Evolutionary conservation across 768 basidiomycete genomes (phyloP), one percentile per base, ranked within the genome.

Genomic region (Terana coerulea): DNA sequence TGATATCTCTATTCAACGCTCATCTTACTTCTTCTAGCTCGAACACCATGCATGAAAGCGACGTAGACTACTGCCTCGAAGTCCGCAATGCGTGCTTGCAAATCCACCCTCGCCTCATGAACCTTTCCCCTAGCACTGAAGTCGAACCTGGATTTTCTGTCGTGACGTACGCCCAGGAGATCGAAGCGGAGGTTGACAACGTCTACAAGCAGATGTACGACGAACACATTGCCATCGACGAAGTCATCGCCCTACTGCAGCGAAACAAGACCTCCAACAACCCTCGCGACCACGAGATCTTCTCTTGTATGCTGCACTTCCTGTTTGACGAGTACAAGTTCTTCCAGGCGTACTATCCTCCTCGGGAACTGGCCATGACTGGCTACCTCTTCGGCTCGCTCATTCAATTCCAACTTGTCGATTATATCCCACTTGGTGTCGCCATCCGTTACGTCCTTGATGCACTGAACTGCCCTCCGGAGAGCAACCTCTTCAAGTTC

Each of bases 301-400:
- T 98, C 65, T 97, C 94, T n/a, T 98, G 94, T 81, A 97, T 97
- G 85, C 86, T 99, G 45, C 95, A 98, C 73, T 95, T 97, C 76
- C 81, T 99, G 37, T 98, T 99, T 71, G 97, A 98, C 81, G 97
- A 99, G 72, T 97, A 97, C 83, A 95, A 94, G 64, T 99, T 98
- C 77, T 97, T 98, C 82, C 92, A 95, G 65, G 88, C 89, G 34
- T 97, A 88, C 70, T 93, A 93, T 62, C 97, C 97, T 22, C 77
- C 89, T 33, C 88, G 94, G 58, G 94, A 98, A 71, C 78, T 98
- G 40, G 84, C 86, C 47, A 93, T 98, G 84, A 98, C 97, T 6
- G 97, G 91, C 41, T 88, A 92, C 63, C 80, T 99, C 25, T 98
- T 98, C 57, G 97, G 97, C 29, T 94, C 93, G 26, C 80, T 99